Evolutionary conservation across 148 eudicot species (phyloP).

Genomic region (Suaeda aralocaspica): DNA sequence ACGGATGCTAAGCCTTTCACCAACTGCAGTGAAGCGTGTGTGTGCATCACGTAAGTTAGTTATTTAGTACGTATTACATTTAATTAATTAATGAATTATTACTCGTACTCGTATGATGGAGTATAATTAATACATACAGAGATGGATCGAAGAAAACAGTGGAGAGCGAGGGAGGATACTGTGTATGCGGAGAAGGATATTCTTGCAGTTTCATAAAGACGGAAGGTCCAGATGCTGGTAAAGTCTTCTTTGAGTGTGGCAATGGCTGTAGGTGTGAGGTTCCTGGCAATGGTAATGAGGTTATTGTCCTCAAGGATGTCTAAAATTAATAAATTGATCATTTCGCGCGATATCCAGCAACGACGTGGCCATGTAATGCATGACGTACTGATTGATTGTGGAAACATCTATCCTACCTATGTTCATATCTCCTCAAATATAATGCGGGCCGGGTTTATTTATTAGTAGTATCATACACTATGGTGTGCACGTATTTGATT

Average conservation of each 20-base stretch:
- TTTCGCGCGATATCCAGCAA: too few species aligned
- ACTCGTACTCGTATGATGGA: too few species aligned
- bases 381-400: too few species aligned
- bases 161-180: slow-evolving; percentile 35
- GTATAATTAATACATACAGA: too few species aligned
- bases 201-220: slow-evolving; percentile 33
- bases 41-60: slow-evolving; percentile 26
- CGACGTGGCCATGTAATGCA: too few species aligned
- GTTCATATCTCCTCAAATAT: too few species aligned
- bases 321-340: neutral
- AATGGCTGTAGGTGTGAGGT: slow-evolving; percentile 32
- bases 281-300: slow-evolving; percentile 19
- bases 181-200: slow-evolving; percentile 35
- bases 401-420: too few species aligned
- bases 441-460: too few species aligned
- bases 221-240: slow-evolving; percentile 30
- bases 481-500: too few species aligned
- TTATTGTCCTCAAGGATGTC: slow-evolving; percentile 17
- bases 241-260: slow-evolving; percentile 31
- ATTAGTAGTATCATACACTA: too few species aligned
- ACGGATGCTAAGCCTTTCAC: slow-evolving; percentile 28
- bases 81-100: too few species aligned
- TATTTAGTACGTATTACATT: too few species aligned
- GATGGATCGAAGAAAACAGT: slow-evolving; percentile 15
- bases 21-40: slow-evolving; percentile 28